Evolutionary conservation across 306 rosid genomes (phyloP).

Genomic region (Malus domestica): ASM211411v1 NC_041794.1:28593001-28593500

Average conservation of each 20-base stretch:
- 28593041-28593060: slow-evolving; percentile 28
- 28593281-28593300: background rate
- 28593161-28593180: background rate
- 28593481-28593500: too few relatives aligned
- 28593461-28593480: too few relatives aligned
- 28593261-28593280: too few relatives aligned
- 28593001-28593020: slow-evolving; percentile 34
- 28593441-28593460: too few relatives aligned
- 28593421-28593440: too few relatives aligned
- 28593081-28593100: background rate
- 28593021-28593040: slow-evolving; percentile 29
- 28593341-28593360: background rate
- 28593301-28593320: background rate
- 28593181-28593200: background rate
- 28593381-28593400: too few relatives aligned
- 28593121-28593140: background rate
- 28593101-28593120: background rate
- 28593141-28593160: background rate
- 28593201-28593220: too few relatives aligned
- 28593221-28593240: too few relatives aligned
- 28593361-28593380: too few relatives aligned
- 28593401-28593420: too few relatives aligned
- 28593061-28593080: background rate
- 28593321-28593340: too few relatives aligned
- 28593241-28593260: too few relatives aligned